Evolutionary conservation across 352 stramenopile species (phyloP), one percentile per base, ranked within the genome.

Genomic region (Pythium scleroteichum): DNA sequence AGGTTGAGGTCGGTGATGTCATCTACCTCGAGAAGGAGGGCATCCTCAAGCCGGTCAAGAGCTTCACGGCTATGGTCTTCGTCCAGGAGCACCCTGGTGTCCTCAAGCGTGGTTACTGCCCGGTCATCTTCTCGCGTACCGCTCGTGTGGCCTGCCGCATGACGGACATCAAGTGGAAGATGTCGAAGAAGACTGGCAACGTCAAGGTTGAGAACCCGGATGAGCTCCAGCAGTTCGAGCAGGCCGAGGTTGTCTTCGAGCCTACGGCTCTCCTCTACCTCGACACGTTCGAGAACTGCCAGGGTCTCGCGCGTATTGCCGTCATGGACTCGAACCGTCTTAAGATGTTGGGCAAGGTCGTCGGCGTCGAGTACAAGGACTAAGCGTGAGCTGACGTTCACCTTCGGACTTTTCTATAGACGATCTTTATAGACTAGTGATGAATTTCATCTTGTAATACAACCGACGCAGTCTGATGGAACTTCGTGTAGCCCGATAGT

Each of bases 251-350:
- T 41, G 80, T 87, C 32, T 92, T 92, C 50, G 80, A 90, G 65
- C 82, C 85, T 46, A 80, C 62, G 10, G 53, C 69, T 45, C 75
- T 85, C 23, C 68, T 94, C 49, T 92, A 88, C 69, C 63, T 94
- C 32, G 85, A 94, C 73, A 78, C 78, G 23, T 94, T 92, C 66
- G 78, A 79, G 19, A 69, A 84, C 57, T 91, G 78, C 67, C 78
- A 84, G 53, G 77, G 77, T 39, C 77, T 92, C 67, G 85, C 78
- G 57, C 80, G 85, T 80, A 87, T 94, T 66, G 85, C 85, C 50
- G 85, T 94, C 38, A 94, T 92, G 85, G 82, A 94, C 67, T 88
- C 78, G 60, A 90, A 94, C 77, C 72, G 78, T 72, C 73, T 91
- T 66, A 90, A 90, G 73, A 91, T 91, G 82, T 69, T 94, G 67